Evolutionary conservation across 1,284 basidiomycete species (phyloP).

Genomic region (Inonotus obliquus): DNA sequence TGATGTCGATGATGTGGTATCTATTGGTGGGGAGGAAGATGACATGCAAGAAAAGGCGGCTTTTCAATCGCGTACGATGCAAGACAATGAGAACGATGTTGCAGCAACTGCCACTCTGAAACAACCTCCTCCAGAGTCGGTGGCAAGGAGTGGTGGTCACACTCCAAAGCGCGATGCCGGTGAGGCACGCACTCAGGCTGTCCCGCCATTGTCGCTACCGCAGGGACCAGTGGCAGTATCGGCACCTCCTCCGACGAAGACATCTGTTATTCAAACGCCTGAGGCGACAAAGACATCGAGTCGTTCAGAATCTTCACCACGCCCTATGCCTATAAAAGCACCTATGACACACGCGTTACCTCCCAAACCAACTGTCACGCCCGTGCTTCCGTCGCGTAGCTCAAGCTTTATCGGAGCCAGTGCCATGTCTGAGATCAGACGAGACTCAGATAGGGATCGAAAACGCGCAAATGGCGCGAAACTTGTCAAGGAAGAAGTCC

Average conservation of each 20-base stretch:
- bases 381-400: slow-evolving; percentile 36
- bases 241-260: not conserved
- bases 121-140: not conserved
- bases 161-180: not conserved
- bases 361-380: slow-evolving; percentile 59
- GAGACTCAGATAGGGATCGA: slow-evolving; percentile 21
- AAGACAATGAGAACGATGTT: slow-evolving; percentile 19
- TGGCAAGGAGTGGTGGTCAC: not conserved
- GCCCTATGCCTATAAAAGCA: slow-evolving; percentile 25
- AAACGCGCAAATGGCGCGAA: slow-evolving; percentile 22
- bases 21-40: slow-evolving; percentile 67
- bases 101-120: slow-evolving; percentile 1
- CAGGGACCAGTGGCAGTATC: not conserved
- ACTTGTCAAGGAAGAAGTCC: slow-evolving; percentile 27
- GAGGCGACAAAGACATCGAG: slow-evolving; percentile 22
- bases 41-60: slow-evolving; percentile 39
- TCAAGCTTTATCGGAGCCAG: slow-evolving; percentile 46
- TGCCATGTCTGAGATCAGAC: slow-evolving; percentile 45
- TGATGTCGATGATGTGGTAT: slow-evolving; percentile 64
- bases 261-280: not conserved
- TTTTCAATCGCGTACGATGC: slow-evolving; percentile 28
- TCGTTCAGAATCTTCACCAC: slow-evolving; percentile 27
- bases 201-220: not conserved
- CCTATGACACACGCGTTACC: slow-evolving; percentile 55
- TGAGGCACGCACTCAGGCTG: not conserved